phyloP scores from a whole-genome alignment of 441 rosid species.

The Hura crepitans region DNA sequence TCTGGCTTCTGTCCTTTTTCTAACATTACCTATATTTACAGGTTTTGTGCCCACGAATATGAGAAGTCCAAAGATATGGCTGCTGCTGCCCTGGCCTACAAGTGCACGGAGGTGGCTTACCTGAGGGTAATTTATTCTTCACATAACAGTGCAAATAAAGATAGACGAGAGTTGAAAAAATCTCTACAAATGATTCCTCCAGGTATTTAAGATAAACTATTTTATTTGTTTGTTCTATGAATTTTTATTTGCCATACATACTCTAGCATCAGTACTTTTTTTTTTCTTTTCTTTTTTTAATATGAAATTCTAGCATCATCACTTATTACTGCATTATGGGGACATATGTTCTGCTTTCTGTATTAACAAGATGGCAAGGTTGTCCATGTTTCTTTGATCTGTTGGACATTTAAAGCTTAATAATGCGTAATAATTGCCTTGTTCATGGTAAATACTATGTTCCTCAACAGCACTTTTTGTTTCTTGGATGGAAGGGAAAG shows the following conservation, averaged over 20 bases:
- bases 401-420: background rate
- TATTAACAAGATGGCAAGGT: background rate
- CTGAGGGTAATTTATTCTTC: constrained; percentile 81
- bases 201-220: constrained; percentile 43
- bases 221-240: background rate
- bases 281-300: too few species aligned
- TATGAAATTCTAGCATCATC: background rate
- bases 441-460: background rate
- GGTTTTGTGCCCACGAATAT: constrained; percentile 92
- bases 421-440: constrained; percentile 1
- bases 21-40: constrained; percentile 28
- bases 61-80: constrained; percentile 91
- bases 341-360: background rate
- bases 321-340: background rate
- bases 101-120: constrained; percentile 88
- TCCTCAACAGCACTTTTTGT: background rate
- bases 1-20: constrained; percentile 5
- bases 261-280: background rate
- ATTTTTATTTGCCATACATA: background rate
- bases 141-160: constrained; percentile 58
- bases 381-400: background rate
- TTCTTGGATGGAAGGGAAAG: background rate
- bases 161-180: constrained; percentile 61
- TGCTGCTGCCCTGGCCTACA: constrained; percentile 94
- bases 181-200: constrained; percentile 79